These are phyloP conservation scores for Oryza coarctata DNA, from an alignment of 176 grass and related monocot species.

Conservation along the genomic window DNA sequence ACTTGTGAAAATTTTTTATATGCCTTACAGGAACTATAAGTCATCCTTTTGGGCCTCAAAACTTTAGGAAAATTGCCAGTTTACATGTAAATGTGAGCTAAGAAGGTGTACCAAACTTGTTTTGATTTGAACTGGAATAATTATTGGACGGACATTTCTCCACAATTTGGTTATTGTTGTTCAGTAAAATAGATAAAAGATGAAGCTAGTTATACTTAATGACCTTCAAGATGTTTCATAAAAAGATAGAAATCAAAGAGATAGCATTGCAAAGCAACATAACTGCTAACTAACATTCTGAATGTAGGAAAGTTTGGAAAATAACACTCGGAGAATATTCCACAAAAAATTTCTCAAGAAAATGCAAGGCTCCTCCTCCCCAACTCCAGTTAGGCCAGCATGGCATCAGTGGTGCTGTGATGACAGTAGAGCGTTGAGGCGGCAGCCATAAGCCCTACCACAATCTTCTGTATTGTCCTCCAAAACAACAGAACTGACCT, in stretches of 20 bases:
- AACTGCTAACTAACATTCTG: no score
- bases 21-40: neutral
- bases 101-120: neutral
- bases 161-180: neutral
- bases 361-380: no score
- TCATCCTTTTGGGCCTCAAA: neutral
- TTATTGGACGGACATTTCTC: neutral
- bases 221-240: neutral
- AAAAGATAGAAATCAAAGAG: no score
- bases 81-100: neutral
- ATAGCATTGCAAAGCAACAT: no score
- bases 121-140: neutral
- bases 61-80: neutral
- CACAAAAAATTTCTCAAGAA: no score
- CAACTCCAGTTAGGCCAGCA: no score
- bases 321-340: no score
- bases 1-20: neutral
- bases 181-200: neutral
- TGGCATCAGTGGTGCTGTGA: no score
- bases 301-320: no score
- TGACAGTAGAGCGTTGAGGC: no score
- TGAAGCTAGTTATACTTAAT: conserved; percentile 3
- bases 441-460: no score
- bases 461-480: no score
- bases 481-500: neutral